Percentiles rank a stretch among this genome's conserved stretches.
These are phyloP conservation scores for Beauveria australis DNA, from an alignment of 2,329 filamentous ascomycete species.

Conservation along the genomic window DNA sequence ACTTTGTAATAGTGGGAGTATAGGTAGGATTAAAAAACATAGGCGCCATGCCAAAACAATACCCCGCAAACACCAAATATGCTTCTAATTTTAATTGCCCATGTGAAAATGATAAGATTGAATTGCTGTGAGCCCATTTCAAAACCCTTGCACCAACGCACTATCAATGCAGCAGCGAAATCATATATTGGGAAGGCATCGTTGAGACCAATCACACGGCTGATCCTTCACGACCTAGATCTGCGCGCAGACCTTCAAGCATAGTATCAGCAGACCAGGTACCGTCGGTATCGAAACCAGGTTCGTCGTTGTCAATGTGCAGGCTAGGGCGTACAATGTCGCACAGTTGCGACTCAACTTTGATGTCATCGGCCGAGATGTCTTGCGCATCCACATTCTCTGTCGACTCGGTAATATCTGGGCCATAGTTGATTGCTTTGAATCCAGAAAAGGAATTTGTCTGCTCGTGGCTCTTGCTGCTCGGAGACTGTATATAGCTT, in stretches of 20 bases:
- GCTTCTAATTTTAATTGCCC: background rate
- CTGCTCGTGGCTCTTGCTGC: background rate
- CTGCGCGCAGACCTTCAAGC: background rate
- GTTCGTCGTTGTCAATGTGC: background rate
- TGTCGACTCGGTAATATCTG: conserved; percentile 14
- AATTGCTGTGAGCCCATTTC: background rate
- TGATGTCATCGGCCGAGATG: conserved; percentile 14
- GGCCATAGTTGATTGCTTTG: conserved; percentile 21
- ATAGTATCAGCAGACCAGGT: background rate
- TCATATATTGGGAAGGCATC: background rate
- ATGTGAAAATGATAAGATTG: background rate
- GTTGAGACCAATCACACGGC: background rate
- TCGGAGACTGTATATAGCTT: conserved; percentile 16
- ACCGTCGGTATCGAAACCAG: background rate
- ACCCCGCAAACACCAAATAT: conserved; percentile 6
- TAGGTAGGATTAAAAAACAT: background rate
- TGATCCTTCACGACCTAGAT: background rate
- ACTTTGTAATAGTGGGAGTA: background rate
- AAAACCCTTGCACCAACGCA: background rate
- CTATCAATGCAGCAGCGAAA: background rate
- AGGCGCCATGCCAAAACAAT: conserved; percentile 2
- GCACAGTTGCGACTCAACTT: conserved; percentile 20
- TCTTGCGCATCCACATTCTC: conserved; percentile 12
- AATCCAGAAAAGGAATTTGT: conserved; percentile 22
- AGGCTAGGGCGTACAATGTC: conserved; percentile 15